Base-by-base conservation (phyloP, 495 filamentous ascomycete species). In the Podospora fimiseda region DNA sequence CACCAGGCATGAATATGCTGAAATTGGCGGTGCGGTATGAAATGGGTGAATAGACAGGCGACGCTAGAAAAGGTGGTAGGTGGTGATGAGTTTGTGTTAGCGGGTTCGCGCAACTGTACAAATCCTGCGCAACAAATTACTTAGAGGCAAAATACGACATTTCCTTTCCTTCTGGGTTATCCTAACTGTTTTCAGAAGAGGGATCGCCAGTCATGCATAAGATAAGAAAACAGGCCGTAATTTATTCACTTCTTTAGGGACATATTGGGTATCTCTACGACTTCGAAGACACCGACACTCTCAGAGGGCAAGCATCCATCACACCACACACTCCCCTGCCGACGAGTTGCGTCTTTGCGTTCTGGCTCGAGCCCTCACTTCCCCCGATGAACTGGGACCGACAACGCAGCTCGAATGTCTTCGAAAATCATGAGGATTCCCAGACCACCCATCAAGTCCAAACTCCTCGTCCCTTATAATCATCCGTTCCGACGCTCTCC, bases 1-100 rank as follows among this genome's bases (percentile, higher is more conserved):
- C 68, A 69, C 63, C 67, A 65, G 56, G 70, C 69, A 39, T 71
- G 48, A 66, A 53, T 9, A 15, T 45, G 22, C 19, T 7, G 16
- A n/a, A 19, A 5, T 21, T 5, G 46, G 38, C 15, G 48, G 11
- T 14, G 22, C 8, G 24, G 45, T 49, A 9, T 27, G 11, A 37
- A 22, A 19, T 9, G 13, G n/a, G 1, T 39, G 30, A 51, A 43
- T 2, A 24, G 23, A 19, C 24, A 50, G 21, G 23, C 20, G 37
- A 16, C 7, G 23, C 21, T 46, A 9, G 15, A 57, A 30, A 44
- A 39, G 24, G 15, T 40, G 27, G n/a, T 47, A 47, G 3, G 21
- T 18, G 39, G 39, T 41, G 8, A n/a, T 51, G 30, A 23, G 15
- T 9, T 33, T 46, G 24, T 8, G 42, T 9, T 30, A 42, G 48